phyloP scores from a whole-genome alignment of 352 stramenopile species.

The Globisporangium parvum region DNA sequence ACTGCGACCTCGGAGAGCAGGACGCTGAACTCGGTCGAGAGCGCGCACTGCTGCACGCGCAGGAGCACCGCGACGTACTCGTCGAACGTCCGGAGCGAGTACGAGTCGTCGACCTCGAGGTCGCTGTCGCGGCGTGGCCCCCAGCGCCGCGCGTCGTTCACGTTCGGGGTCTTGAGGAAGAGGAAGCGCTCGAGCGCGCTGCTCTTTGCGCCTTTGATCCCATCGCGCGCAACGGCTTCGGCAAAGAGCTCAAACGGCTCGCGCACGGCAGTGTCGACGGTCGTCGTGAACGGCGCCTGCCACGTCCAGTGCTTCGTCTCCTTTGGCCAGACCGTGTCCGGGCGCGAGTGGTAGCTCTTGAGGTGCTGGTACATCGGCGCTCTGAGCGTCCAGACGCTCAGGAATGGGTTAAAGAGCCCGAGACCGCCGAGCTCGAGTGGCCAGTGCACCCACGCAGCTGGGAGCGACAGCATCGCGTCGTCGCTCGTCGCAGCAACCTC shows the following conservation, averaged over 20 bases:
- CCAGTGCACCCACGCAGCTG: constrained; percentile 35
- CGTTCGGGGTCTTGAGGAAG: constrained; percentile 22
- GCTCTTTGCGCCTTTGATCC: constrained; percentile 16
- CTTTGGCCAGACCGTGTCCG: constrained; percentile 22
- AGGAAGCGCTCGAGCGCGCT: constrained; percentile 9
- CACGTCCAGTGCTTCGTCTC: constrained; percentile 30
- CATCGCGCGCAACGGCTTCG: constrained; percentile 17
- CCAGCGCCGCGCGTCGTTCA: constrained; percentile 20
- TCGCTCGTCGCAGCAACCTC: background rate
- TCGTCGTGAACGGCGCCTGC: constrained; percentile 30
- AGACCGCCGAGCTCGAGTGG: constrained; percentile 30
- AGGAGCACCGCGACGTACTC: constrained; percentile 23
- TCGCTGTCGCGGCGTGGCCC: constrained; percentile 5
- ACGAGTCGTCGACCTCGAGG: constrained; percentile 21
- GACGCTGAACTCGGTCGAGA: constrained; percentile 17
- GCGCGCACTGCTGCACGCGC: background rate
- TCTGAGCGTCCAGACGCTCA: constrained; percentile 27
- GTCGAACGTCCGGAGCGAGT: constrained; percentile 20
- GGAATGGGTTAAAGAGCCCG: constrained; percentile 37
- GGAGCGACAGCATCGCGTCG: constrained; percentile 10
- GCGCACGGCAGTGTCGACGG: constrained; percentile 13
- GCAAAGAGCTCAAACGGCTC: constrained; percentile 22
- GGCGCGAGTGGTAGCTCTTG: constrained; percentile 15
- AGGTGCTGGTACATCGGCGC: constrained; percentile 23
- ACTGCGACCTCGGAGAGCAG: constrained; percentile 16